These are phyloP conservation scores for Brassica nigra DNA, from an alignment of 345 rosid species.

Conservation along the genomic window DNA sequence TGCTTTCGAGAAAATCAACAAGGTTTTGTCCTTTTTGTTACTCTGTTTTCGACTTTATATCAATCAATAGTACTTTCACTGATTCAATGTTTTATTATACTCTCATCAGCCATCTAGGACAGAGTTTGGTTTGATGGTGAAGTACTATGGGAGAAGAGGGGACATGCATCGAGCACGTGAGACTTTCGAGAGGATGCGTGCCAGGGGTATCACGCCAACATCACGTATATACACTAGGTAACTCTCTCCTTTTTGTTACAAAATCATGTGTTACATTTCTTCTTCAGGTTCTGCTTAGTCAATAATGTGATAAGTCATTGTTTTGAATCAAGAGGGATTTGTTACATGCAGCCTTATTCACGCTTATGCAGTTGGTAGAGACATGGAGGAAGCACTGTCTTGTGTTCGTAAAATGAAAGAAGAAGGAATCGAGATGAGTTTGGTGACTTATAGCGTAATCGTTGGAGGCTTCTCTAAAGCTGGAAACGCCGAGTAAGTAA, in stretches of 20 bases:
- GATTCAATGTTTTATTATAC: conserved; percentile 20
- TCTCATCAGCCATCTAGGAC: conserved; percentile 82
- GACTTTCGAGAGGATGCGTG: conserved; percentile 89
- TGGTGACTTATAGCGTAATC: conserved; percentile 83
- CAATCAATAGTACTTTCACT: background rate
- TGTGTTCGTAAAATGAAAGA: conserved; percentile 96
- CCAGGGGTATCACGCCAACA: conserved; percentile 90
- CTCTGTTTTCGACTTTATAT: too few relatives aligned
- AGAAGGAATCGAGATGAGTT: conserved; percentile 81
- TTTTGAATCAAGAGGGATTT: conserved; percentile 31
- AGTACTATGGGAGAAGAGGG: conserved; percentile 91
- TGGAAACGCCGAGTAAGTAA: conserved; percentile 77
- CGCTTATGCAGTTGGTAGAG: conserved; percentile 98
- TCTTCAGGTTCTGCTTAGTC: conserved; percentile 9
- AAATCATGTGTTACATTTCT: background rate
- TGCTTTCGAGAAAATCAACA: conserved; percentile 78
- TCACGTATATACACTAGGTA: conserved; percentile 91
- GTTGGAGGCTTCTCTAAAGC: conserved; percentile 88
- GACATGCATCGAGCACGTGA: conserved; percentile 95
- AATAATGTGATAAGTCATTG: background rate
- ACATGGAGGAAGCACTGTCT: conserved; percentile 94
- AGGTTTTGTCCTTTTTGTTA: conserved; percentile 51
- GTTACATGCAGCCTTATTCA: conserved; percentile 95
- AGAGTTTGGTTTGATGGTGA: conserved; percentile 93
- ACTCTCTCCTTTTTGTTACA: conserved; percentile 12